A percentile compares a stretch with the other conserved stretches of the same genome.
Evolutionary conservation across 2,329 filamentous ascomycete species (phyloP).

Genomic region (Lecanicillium sp.): DNA sequence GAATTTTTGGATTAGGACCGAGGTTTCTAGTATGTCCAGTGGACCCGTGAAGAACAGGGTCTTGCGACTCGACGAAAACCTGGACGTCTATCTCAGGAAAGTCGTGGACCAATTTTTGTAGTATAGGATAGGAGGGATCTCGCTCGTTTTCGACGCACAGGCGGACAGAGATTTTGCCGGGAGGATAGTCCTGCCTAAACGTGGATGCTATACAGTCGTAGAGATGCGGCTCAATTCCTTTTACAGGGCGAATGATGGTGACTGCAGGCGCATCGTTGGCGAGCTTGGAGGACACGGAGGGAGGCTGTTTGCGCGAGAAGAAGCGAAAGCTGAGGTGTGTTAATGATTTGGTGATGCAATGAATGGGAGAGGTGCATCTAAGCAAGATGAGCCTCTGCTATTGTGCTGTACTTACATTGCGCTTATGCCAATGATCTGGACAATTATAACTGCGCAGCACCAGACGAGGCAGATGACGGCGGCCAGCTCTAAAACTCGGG

Average conservation of each 20-base stretch:
- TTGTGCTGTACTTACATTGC: conserved; percentile 44
- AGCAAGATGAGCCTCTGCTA: conserved; percentile 2
- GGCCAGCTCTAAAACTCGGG: conserved; percentile 23
- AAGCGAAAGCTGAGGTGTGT: conserved; percentile 34
- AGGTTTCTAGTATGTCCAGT: conserved; percentile 47
- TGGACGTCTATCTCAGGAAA: conserved; percentile 64
- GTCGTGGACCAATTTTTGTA: conserved; percentile 63
- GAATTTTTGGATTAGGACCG: conserved; percentile 96
- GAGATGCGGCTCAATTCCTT: conserved; percentile 80
- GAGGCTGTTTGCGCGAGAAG: conserved; percentile 40
- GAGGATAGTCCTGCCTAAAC: conserved; percentile 75
- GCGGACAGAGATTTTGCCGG: conserved; percentile 64
- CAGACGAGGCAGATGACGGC: conserved; percentile 44
- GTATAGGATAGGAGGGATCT: conserved; percentile 70
- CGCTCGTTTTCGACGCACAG: conserved; percentile 69
- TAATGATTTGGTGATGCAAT: conserved; percentile 3
- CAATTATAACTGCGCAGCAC: conserved; percentile 41
- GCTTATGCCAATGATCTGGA: conserved; percentile 47
- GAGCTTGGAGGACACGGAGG: conserved; percentile 42
- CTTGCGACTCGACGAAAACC: conserved; percentile 75
- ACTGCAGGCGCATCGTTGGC: conserved; percentile 60
- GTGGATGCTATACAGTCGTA: conserved; percentile 89
- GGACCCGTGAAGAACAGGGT: conserved; percentile 55
- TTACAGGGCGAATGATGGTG: conserved; percentile 87
- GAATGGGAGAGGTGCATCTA: conserved; percentile 15